phyloP scores from a whole-genome alignment of 352 stramenopile genomes.

The Phytophthora hybrid region DNA sequence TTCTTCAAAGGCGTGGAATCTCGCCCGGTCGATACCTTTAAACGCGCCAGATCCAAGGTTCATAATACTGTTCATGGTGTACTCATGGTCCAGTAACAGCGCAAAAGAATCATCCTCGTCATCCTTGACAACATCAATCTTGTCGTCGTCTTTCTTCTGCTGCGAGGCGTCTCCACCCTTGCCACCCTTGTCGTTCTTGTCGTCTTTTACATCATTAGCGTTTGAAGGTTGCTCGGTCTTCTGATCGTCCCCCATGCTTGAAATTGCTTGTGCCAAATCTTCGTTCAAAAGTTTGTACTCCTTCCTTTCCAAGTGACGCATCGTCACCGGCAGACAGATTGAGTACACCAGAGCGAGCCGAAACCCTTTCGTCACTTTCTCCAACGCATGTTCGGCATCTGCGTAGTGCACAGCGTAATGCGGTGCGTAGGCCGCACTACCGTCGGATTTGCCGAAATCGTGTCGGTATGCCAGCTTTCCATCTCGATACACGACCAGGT shows the following conservation, averaged over 20 bases:
- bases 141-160: background rate
- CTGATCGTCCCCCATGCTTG: slow-evolving; percentile 32
- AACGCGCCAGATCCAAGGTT: slow-evolving; percentile 17
- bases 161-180: too few relatives aligned
- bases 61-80: slow-evolving; percentile 19
- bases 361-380: slow-evolving; percentile 23
- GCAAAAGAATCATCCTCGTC: slow-evolving; percentile 40
- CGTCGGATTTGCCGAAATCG: slow-evolving; percentile 18
- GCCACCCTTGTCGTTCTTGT: background rate
- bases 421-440: background rate
- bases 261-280: slow-evolving; percentile 28
- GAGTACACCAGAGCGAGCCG: slow-evolving; percentile 27
- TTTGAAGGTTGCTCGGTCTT: background rate
- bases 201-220: background rate
- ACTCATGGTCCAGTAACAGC: slow-evolving; percentile 26
- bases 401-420: slow-evolving; percentile 31
- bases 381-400: slow-evolving; percentile 20
- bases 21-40: slow-evolving; percentile 21
- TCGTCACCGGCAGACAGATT: slow-evolving; percentile 17
- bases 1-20: slow-evolving; percentile 7
- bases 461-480: background rate
- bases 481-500: slow-evolving; percentile 1
- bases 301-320: slow-evolving; percentile 6
- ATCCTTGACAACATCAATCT: background rate
- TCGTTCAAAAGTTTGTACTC: background rate